These are phyloP conservation scores for Thermothielavioides terrestris DNA, from an alignment of 495 filamentous ascomycete genomes.

Conservation along the genomic window DNA sequence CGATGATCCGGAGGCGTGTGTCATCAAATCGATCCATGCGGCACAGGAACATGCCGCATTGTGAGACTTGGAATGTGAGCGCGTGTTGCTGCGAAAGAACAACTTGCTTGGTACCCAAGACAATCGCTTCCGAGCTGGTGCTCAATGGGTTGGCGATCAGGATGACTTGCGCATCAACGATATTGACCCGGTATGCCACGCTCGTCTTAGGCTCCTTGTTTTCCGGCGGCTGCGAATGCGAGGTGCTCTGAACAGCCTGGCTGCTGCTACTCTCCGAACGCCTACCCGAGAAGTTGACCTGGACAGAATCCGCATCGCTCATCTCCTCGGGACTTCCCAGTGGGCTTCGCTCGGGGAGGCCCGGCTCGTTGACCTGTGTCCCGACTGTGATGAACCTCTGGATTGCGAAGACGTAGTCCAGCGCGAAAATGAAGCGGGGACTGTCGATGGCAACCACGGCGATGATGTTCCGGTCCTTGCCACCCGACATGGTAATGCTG, in stretches of 20 bases:
- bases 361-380: slow-evolving; percentile 50
- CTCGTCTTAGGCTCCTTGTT: slow-evolving; percentile 48
- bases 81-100: slow-evolving; percentile 90
- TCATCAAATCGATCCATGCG: slow-evolving; percentile 96
- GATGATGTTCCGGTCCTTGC: slow-evolving; percentile 72
- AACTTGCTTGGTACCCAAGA: slow-evolving; percentile 87
- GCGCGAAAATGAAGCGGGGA: slow-evolving; percentile 83
- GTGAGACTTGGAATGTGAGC: slow-evolving; percentile 78
- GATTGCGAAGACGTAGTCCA: slow-evolving; percentile 90
- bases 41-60: slow-evolving; percentile 96
- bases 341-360: slow-evolving; percentile 47
- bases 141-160: slow-evolving; percentile 89
- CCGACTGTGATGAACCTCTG: slow-evolving; percentile 68
- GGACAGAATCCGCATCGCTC: slow-evolving; percentile 47
- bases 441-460: slow-evolving; percentile 94
- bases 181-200: slow-evolving; percentile 82
- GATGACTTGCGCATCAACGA: slow-evolving; percentile 93
- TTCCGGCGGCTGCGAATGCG: slow-evolving; percentile 5
- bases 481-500: slow-evolving; percentile 84
- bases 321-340: slow-evolving; percentile 50
- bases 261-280: slow-evolving; percentile 20
- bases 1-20: slow-evolving; percentile 76
- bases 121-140: slow-evolving; percentile 86
- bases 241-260: slow-evolving; percentile 3
- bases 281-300: slow-evolving; percentile 25